Evolutionary conservation across 345 rosid species (phyloP).

Genomic region (Eucalyptus leucophloia): DNA sequence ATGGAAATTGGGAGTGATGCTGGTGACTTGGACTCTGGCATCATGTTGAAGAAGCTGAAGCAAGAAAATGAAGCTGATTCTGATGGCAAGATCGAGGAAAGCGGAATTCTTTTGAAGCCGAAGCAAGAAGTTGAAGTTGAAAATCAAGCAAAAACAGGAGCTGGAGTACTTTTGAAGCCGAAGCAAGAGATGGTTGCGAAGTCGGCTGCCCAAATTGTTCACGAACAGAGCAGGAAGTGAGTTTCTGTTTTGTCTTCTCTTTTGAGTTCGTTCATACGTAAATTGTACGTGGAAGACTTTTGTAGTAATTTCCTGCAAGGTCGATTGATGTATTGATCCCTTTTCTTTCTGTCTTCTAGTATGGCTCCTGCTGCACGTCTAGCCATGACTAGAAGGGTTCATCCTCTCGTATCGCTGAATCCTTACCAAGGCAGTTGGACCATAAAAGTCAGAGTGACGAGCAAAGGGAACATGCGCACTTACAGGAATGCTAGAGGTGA

Average conservation of each 20-base stretch:
- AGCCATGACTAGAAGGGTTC: slow-evolving; percentile 90
- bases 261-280: neutral
- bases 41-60: slow-evolving; percentile 29
- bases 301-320: neutral
- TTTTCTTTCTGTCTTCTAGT: slow-evolving; percentile 15
- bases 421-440: slow-evolving; percentile 98
- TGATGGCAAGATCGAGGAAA: neutral
- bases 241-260: neutral
- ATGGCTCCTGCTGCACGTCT: slow-evolving; percentile 75
- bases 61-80: slow-evolving; percentile 7
- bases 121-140: slow-evolving; percentile 17
- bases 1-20: slow-evolving; percentile 22
- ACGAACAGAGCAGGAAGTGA: slow-evolving; percentile 65
- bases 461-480: slow-evolving; percentile 78
- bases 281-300: neutral
- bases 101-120: slow-evolving; percentile 15
- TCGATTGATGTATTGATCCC: neutral
- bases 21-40: slow-evolving; percentile 3
- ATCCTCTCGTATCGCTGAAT: slow-evolving; percentile 84
- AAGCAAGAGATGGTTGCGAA: slow-evolving; percentile 55
- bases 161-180: slow-evolving; percentile 47
- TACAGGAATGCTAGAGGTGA: slow-evolving; percentile 85
- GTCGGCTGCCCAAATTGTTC: slow-evolving; percentile 80
- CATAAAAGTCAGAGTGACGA: slow-evolving; percentile 81
- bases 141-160: slow-evolving; percentile 3